Conservation (phyloP, 768 basidiomycete species). For the Tubosaeta brunneosetosa region DNA sequence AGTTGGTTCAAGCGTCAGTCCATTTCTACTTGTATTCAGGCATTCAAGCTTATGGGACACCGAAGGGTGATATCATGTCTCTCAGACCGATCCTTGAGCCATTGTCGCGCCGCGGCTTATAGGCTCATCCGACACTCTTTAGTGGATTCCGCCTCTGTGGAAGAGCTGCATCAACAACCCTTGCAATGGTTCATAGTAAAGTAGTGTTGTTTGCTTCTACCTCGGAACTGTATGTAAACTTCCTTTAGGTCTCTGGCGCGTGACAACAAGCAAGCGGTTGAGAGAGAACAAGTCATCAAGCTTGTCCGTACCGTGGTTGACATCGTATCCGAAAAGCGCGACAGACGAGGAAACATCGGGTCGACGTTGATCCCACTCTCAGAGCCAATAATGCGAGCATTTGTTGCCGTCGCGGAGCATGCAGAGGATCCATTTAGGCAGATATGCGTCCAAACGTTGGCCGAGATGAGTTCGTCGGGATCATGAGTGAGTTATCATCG, state of each 20-base stretch:
- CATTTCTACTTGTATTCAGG: neutral
- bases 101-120: slow-evolving; percentile 78
- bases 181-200: slow-evolving; percentile 91
- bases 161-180: slow-evolving; percentile 54
- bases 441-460: slow-evolving; percentile 79
- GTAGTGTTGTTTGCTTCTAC: slow-evolving; percentile 38
- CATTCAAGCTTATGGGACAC: slow-evolving; percentile 7
- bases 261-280: slow-evolving; percentile 76
- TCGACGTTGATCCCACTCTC: slow-evolving; percentile 57
- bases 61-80: slow-evolving; percentile 72
- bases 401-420: slow-evolving; percentile 93
- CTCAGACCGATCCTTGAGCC: slow-evolving; percentile 66
- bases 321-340: slow-evolving; percentile 58
- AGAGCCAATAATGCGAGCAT: slow-evolving; percentile 74
- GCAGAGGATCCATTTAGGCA: slow-evolving; percentile 83
- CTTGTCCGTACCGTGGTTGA: slow-evolving; percentile 81
- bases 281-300: slow-evolving; percentile 90
- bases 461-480: slow-evolving; percentile 73
- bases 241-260: slow-evolving; percentile 68
- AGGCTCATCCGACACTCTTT: slow-evolving; percentile 75
- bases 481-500: slow-evolving; percentile 4
- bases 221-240: slow-evolving; percentile 2
- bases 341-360: slow-evolving; percentile 36
- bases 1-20: slow-evolving; percentile 73
- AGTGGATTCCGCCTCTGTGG: slow-evolving; percentile 69